These are phyloP conservation scores for Candida parachauliodes DNA, from an alignment of 805 yeast species.

Conservation along the genomic window DNA sequence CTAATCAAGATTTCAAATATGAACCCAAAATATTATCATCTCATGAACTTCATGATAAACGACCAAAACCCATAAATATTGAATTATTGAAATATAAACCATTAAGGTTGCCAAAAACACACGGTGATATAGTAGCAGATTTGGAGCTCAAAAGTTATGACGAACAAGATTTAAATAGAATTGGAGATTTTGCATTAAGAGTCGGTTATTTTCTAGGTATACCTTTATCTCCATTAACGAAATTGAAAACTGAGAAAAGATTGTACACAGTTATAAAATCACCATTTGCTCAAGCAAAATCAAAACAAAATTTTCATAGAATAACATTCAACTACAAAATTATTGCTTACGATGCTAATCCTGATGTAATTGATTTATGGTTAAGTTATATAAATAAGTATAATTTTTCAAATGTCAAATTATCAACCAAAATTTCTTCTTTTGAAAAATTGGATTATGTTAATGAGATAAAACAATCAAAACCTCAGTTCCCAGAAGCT, in stretches of 20 bases:
- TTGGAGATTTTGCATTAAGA: conserved; percentile 81
- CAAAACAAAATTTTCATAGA: conserved; percentile 92
- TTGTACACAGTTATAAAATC: conserved; percentile 92
- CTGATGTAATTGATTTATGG: conserved; percentile 80
- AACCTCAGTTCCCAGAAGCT: conserved; percentile 30
- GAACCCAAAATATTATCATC: conserved; percentile 25
- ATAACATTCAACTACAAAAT: conserved; percentile 73
- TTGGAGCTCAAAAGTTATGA: conserved; percentile 71
- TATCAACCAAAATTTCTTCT: conserved; percentile 61
- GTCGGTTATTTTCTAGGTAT: conserved; percentile 88
- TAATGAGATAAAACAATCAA: conserved; percentile 27
- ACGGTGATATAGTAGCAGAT: conserved; percentile 78
- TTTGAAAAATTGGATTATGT: conserved; percentile 28
- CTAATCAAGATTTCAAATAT: conserved; percentile 24
- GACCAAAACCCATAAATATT: conserved; percentile 81
- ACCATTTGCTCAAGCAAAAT: conserved; percentile 91
- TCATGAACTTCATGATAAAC: conserved; percentile 17
- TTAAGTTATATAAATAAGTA: conserved; percentile 74
- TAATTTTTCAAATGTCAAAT: conserved; percentile 76
- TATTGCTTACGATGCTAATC: conserved; percentile 77
- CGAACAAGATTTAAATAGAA: conserved; percentile 65
- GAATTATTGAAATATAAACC: conserved; percentile 82
- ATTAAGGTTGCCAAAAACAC: conserved; percentile 56
- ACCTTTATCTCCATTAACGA: conserved; percentile 76
- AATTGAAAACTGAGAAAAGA: conserved; percentile 65